A percentile compares a stretch with the other conserved stretches of the same genome.
Conservation (phyloP, 257 asterid species). For the Avicennia marina region DNA sequence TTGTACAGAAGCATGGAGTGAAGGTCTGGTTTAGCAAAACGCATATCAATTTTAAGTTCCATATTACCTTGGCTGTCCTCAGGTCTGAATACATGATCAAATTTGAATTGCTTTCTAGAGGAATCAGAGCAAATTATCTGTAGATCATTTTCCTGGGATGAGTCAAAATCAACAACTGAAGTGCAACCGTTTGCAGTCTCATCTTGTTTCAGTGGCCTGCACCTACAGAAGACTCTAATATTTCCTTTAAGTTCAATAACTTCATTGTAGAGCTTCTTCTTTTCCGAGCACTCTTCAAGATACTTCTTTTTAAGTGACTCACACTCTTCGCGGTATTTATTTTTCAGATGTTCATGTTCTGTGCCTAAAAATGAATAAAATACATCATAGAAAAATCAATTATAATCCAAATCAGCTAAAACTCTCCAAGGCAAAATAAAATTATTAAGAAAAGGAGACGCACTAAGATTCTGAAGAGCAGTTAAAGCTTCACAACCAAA, state of each 20-base stretch:
- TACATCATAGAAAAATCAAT: constrained; percentile 12
- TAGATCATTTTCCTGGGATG: constrained; percentile 78
- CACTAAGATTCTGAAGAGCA: constrained; percentile 66
- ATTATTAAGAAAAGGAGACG: constrained; percentile 21
- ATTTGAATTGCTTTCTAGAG: constrained; percentile 70
- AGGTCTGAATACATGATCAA: constrained; percentile 77
- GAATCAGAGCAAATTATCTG: constrained; percentile 72
- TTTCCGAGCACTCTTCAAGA: constrained; percentile 62
- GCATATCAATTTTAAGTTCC: background rate
- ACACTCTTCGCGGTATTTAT: constrained; percentile 50
- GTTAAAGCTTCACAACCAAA: constrained; percentile 46
- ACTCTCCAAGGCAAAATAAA: background rate
- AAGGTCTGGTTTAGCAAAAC: too few species aligned
- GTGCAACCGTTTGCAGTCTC: constrained; percentile 63
- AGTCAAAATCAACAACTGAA: constrained; percentile 66
- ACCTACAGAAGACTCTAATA: constrained; percentile 94
- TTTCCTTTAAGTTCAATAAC: constrained; percentile 94
- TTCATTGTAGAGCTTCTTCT: constrained; percentile 79
- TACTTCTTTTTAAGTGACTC: constrained; percentile 63
- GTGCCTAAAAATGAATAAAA: constrained; percentile 33
- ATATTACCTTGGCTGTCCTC: constrained; percentile 81
- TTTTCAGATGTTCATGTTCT: constrained; percentile 59
- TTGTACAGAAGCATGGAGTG: too few species aligned
- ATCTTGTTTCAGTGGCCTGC: constrained; percentile 77
- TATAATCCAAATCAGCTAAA: constrained; percentile 1